Evolutionary conservation across 495 filamentous ascomycete genomes (phyloP).

Genomic region (Aspergillus indologenus): DNA sequence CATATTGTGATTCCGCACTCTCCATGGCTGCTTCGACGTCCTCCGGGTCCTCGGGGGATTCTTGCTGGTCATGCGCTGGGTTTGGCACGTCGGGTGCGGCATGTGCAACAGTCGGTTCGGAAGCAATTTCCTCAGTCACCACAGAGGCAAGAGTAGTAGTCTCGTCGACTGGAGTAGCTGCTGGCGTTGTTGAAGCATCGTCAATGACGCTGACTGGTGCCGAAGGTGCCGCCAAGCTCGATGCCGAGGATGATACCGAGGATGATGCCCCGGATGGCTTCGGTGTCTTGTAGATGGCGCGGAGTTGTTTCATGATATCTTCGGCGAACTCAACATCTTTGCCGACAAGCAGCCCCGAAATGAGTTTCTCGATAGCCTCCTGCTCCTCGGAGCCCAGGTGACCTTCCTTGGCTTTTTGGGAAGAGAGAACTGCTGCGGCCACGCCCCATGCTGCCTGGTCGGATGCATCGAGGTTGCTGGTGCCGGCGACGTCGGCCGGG

Average conservation of each 20-base stretch:
- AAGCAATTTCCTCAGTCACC: not conserved
- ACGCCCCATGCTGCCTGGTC: constrained; percentile 41
- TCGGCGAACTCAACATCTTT: constrained; percentile 82
- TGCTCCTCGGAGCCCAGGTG: constrained; percentile 21
- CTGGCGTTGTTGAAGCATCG: not conserved
- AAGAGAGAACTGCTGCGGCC: constrained; percentile 51
- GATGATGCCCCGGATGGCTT: constrained; percentile 48
- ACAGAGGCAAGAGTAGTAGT: not conserved
- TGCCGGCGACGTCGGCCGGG: not conserved
- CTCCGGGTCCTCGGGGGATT: not conserved
- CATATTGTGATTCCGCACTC: constrained; percentile 47
- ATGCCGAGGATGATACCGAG: constrained; percentile 32
- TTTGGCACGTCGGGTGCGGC: not conserved
- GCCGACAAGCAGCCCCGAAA: constrained; percentile 73
- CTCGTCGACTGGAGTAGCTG: not conserved
- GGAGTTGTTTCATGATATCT: constrained; percentile 69
- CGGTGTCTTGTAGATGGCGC: constrained; percentile 58
- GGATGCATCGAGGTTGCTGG: not conserved
- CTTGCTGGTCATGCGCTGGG: not conserved
- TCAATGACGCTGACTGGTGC: not conserved
- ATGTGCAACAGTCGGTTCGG: not conserved
- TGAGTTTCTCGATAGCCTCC: constrained; percentile 63
- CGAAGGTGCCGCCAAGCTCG: not conserved
- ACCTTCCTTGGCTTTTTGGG: constrained; percentile 31
- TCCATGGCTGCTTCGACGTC: not conserved